phyloP scores from a whole-genome alignment of 2,329 filamentous ascomycete genomes.

The Rosellinia necatrix region DNA sequence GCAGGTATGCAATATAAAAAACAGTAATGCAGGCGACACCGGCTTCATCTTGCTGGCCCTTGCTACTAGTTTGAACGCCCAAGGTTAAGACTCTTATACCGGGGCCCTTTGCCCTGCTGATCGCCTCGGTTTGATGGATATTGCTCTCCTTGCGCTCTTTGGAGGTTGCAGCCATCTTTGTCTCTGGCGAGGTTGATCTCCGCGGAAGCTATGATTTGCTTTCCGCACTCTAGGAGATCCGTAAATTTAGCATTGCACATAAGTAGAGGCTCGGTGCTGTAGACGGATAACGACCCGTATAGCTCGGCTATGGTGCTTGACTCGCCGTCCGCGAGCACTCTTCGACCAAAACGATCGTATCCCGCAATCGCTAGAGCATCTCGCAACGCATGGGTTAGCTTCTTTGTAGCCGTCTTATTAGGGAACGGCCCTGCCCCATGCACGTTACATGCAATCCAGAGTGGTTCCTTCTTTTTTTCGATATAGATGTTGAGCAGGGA shows the following conservation, averaged over 20 bases:
- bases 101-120: neutral
- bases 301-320: constrained; percentile 25
- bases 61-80: neutral
- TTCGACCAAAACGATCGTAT: constrained; percentile 37
- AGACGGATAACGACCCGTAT: constrained; percentile 34
- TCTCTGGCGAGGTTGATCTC: constrained; percentile 24
- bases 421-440: constrained; percentile 26
- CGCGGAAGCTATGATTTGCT: constrained; percentile 23
- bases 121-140: neutral
- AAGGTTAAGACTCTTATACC: too few species aligned
- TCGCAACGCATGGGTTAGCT: constrained; percentile 33
- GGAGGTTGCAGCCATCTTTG: neutral
- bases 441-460: constrained; percentile 32
- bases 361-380: constrained; percentile 36
- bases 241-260: constrained; percentile 33
- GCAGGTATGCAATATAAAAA: too few species aligned
- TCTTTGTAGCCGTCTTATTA: constrained; percentile 26
- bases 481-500: constrained; percentile 39
- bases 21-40: too few species aligned
- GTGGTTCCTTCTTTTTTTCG: constrained; percentile 33
- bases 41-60: neutral
- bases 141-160: neutral
- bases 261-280: constrained; percentile 19
- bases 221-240: constrained; percentile 29
- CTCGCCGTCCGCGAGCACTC: constrained; percentile 14